Conservation (phyloP, 2,329 filamentous ascomycete species). For the Helicocarpus griseus region DNA sequence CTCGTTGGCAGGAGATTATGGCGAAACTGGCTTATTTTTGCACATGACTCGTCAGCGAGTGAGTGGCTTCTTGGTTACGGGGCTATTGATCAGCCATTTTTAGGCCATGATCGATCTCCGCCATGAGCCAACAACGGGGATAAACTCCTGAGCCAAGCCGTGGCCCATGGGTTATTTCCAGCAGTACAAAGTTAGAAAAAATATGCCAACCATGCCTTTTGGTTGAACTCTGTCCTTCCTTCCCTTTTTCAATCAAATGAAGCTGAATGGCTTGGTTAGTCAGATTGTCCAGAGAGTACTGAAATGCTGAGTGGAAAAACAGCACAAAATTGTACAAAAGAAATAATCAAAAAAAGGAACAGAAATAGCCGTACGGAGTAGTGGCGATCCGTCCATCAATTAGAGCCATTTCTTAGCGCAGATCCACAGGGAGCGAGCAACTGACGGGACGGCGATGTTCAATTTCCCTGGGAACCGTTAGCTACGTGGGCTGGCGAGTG, state of each 20-base stretch:
- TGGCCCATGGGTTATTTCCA: background rate
- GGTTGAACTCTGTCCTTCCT: background rate
- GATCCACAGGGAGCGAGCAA: conserved; percentile 10
- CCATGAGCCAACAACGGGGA: background rate
- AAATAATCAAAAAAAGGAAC: background rate
- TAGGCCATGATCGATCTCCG: background rate
- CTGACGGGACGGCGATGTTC: conserved; percentile 11
- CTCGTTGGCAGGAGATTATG: background rate
- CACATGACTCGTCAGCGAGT: conserved; percentile 4
- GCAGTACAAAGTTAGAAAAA: background rate
- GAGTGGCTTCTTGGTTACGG: background rate
- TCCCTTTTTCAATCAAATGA: background rate
- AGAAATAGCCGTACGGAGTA: background rate
- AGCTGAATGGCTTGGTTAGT: conserved; percentile 9
- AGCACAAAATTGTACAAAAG: background rate
- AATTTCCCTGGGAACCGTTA: conserved; percentile 4
- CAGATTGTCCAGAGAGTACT: background rate
- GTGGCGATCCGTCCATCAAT: conserved; percentile 6
- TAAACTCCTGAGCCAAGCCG: background rate
- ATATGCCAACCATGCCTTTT: background rate
- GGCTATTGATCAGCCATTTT: background rate
- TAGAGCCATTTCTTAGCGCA: conserved; percentile 10
- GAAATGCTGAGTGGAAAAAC: background rate
- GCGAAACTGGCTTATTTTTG: background rate
- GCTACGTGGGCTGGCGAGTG: background rate